Conservation (phyloP, 2,329 filamentous ascomycete species). For the Aspergillus unguis region DNA sequence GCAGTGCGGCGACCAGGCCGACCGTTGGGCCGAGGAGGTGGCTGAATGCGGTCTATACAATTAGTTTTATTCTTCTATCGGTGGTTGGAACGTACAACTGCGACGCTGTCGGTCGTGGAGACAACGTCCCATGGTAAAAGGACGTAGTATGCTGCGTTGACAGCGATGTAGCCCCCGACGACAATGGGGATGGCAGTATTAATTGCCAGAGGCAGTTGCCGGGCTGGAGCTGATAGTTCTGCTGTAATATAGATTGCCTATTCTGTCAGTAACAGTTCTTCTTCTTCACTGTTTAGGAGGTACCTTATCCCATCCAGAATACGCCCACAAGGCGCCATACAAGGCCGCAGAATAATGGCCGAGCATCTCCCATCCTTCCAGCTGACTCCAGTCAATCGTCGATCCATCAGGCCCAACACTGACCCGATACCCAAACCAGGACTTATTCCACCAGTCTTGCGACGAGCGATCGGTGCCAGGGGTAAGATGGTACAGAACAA, state of each 20-base stretch:
- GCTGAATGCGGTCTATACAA: conserved; percentile 11
- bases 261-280: neutral
- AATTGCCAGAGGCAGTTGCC: conserved; percentile 18
- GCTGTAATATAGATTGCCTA: conserved; percentile 18
- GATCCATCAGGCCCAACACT: conserved; percentile 16
- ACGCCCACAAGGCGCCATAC: conserved; percentile 19
- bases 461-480: neutral
- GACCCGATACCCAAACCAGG: conserved; percentile 16
- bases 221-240: conserved; percentile 17
- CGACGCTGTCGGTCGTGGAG: conserved; percentile 17
- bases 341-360: conserved; percentile 18
- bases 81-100: conserved; percentile 9
- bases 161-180: conserved; percentile 15
- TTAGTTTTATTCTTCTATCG: neutral
- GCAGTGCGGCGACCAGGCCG: conserved; percentile 10
- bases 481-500: conserved; percentile 10
- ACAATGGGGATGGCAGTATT: conserved; percentile 17
- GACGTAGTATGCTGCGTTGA: conserved; percentile 17
- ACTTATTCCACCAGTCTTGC: conserved; percentile 14
- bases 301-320: conserved; percentile 21
- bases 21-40: conserved; percentile 13
- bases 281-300: no score
- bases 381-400: conserved; percentile 14
- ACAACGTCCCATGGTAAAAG: conserved; percentile 18
- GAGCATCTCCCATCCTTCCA: conserved; percentile 15